Evolutionary conservation across 2,329 filamentous ascomycete genomes (phyloP).

Genomic region (Apiospora koreana): DNA sequence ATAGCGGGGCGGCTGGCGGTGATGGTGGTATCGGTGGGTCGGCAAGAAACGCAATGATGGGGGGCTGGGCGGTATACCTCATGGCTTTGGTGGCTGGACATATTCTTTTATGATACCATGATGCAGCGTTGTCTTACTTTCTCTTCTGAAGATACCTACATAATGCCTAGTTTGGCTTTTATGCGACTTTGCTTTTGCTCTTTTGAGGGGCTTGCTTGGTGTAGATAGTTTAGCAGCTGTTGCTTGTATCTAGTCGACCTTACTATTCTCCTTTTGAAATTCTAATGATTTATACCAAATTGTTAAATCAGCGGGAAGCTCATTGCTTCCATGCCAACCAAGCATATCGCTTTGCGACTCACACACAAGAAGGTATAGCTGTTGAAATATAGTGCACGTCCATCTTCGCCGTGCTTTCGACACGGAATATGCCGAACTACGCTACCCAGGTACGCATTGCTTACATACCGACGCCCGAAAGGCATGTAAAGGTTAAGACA

Average conservation of each 20-base stretch:
- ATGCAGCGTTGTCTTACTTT: background rate
- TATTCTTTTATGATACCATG: constrained; percentile 1
- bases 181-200: background rate
- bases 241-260: background rate
- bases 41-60: background rate
- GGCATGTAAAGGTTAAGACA: no score
- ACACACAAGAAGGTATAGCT: background rate
- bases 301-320: background rate
- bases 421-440: no score
- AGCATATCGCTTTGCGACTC: background rate
- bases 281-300: background rate
- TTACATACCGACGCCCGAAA: no score
- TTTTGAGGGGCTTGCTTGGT: background rate
- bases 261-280: no score
- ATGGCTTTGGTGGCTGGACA: background rate
- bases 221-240: background rate
- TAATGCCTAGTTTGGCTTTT: background rate
- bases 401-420: no score
- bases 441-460: no score
- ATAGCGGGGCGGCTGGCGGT: background rate
- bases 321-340: background rate
- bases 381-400: no score
- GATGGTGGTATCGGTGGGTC: background rate
- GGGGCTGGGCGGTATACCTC: background rate
- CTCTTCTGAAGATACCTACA: background rate